Base-by-base conservation (phyloP, 805 yeast species). In the Kodamaea jinghongensis region DNA sequence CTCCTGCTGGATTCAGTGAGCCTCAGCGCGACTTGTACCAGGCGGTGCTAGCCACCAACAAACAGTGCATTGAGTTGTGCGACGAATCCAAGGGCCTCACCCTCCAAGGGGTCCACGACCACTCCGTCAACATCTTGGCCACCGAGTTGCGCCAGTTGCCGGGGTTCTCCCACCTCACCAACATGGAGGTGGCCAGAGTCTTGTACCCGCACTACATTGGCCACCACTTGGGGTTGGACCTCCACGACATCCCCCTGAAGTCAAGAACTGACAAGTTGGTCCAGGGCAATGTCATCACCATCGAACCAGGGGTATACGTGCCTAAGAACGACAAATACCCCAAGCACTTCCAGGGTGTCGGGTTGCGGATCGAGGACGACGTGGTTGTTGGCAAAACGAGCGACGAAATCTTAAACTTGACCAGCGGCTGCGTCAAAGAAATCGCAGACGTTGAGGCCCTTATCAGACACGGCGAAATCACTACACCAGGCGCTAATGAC, bases 151-250 rank as follows among this genome's bases (percentile, higher is more conserved):
- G 73, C 44, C 82, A 86, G 48, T 72, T 83, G 34, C 58, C 71
- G 1, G 97, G 98, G 0, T 78, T 90, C 49, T 50, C 68, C 1
- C 57, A 65, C 15, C 57, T 82, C 14, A 68, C 73, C 34, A 70
- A 68, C 22, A 64, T 73, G 60, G 83, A 81, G 37, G 71, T 80
- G 31, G 63, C 73, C 28, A 55, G 78, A 27, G 46, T 47, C 15
- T 62, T 85, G 27, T 93, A 90, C 56, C 98, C 98, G 0, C 99
- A 93, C 60, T 89, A 86, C 57, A 82, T 93, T 49, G 99, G 99
- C 4, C 99, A 93, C 60, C 89, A 93, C 55, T 68, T 93, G 28
- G 99, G 99, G 0, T 65, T 93, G 26, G 99, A 90, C 54, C 85
- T 90, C 17, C 96, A 87, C 61, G 96, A 87, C 55, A 71, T 79